Conservation (phyloP, 345 rosid genomes). For the Linum tenue region DNA sequence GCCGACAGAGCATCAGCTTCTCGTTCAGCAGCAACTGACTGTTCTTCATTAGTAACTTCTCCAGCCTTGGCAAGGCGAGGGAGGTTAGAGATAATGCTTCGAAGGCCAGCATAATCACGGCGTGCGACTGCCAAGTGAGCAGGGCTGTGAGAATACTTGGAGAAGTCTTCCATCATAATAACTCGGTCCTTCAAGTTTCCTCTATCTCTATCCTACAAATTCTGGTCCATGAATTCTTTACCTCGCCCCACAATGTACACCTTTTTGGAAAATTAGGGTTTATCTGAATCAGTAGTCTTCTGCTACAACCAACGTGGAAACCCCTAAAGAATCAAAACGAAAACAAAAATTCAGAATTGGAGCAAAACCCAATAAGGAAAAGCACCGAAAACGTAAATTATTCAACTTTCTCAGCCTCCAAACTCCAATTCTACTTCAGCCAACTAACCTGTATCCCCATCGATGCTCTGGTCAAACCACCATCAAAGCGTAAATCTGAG, state of each 20-base stretch:
- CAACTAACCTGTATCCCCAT: constrained; percentile 19
- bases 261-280: constrained; percentile 11
- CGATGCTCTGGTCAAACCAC: constrained; percentile 21
- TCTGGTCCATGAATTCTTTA: constrained; percentile 18
- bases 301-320: constrained; percentile 4
- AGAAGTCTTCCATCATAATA: constrained; percentile 52
- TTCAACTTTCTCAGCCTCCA: constrained; percentile 7
- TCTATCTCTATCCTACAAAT: constrained; percentile 5
- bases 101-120: constrained; percentile 63
- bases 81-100: constrained; percentile 43
- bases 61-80: constrained; percentile 78
- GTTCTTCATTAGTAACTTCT: constrained; percentile 67
- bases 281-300: constrained; percentile 7
- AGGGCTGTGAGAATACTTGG: constrained; percentile 76
- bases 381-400: constrained; percentile 8
- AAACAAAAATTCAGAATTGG: constrained; percentile 14
- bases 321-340: constrained; percentile 1
- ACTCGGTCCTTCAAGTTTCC: constrained; percentile 2
- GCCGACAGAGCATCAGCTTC: constrained; percentile 70
- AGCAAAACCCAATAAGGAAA: constrained; percentile 13
- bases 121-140: constrained; percentile 76
- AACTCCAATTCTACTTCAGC: constrained; percentile 15
- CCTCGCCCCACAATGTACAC: not conserved
- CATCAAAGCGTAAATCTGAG: constrained; percentile 31
- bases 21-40: constrained; percentile 64